A percentile compares a stretch with the other conserved stretches of the same genome.
Evolutionary conservation across 257 asterid genomes (phyloP).

Genomic region (Haberlea rhodopensis): DNA sequence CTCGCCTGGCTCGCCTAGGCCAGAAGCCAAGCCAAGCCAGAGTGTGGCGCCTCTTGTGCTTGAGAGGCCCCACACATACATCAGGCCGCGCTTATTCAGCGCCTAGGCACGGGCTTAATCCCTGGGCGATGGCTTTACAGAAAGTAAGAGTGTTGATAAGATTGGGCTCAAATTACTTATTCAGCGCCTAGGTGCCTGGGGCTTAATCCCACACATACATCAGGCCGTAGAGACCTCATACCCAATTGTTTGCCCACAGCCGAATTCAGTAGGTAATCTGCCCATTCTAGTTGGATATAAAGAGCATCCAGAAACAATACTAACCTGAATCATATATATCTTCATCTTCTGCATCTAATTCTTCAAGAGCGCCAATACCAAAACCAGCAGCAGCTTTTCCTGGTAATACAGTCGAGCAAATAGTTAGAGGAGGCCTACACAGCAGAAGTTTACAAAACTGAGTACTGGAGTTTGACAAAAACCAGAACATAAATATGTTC

Average conservation of each 20-base stretch:
- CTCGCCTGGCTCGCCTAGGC: too few relatives aligned
- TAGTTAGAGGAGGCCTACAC: conserved; percentile 25
- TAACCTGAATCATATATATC: conserved; percentile 83
- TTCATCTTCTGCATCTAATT: conserved; percentile 90
- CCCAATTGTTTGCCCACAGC: not conserved
- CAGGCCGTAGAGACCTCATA: not conserved
- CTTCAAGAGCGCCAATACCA: conserved; percentile 97
- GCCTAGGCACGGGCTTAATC: too few relatives aligned
- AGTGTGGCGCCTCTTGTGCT: too few relatives aligned
- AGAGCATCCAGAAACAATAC: conserved; percentile 22
- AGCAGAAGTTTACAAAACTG: conserved; percentile 8
- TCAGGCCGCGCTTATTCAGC: too few relatives aligned
- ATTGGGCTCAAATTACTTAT: too few relatives aligned
- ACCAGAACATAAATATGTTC: too few relatives aligned
- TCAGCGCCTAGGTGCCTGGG: too few relatives aligned
- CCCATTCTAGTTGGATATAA: conserved; percentile 16
- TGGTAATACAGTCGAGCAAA: conserved; percentile 36
- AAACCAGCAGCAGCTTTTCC: conserved; percentile 92
- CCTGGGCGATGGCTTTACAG: too few relatives aligned
- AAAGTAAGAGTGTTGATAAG: too few relatives aligned
- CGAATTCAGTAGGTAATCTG: conserved; percentile 19
- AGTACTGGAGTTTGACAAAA: not conserved
- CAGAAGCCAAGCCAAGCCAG: too few relatives aligned
- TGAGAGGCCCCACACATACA: too few relatives aligned
- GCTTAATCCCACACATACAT: too few relatives aligned